Evolutionary conservation across 352 stramenopile species (phyloP).

Genomic region (Globisporangium parvum): DNA sequence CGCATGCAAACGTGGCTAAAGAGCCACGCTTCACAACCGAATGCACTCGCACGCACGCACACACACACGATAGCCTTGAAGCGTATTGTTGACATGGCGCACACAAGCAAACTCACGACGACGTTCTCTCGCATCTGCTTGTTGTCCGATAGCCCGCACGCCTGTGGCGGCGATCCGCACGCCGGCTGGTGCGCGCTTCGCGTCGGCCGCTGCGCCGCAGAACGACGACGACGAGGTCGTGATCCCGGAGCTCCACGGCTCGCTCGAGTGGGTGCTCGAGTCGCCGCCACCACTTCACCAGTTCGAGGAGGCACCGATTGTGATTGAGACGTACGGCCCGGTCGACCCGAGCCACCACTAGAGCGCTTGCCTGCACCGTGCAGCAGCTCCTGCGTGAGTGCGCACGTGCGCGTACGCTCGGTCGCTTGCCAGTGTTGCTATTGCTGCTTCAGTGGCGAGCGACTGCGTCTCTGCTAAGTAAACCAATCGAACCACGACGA

Average conservation of each 20-base stretch:
- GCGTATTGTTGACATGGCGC: slow-evolving; percentile 9
- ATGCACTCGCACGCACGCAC: background rate
- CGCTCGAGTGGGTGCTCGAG: slow-evolving; percentile 80
- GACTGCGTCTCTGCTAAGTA: slow-evolving; percentile 5
- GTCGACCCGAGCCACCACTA: slow-evolving; percentile 80
- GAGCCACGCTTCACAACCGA: too few species aligned
- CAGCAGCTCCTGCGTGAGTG: background rate
- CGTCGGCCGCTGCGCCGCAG: slow-evolving; percentile 46
- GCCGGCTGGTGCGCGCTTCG: slow-evolving; percentile 33
- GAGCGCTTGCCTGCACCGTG: slow-evolving; percentile 5
- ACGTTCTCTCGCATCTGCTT: too few species aligned
- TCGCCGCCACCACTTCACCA: slow-evolving; percentile 85
- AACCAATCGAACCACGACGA: slow-evolving; percentile 3
- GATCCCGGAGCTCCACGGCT: slow-evolving; percentile 75
- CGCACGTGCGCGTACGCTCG: background rate
- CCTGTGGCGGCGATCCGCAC: slow-evolving; percentile 41
- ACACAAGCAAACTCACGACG: too few species aligned
- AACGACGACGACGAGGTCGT: slow-evolving; percentile 72
- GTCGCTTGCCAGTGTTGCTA: background rate
- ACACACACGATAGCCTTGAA: background rate
- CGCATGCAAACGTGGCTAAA: too few species aligned
- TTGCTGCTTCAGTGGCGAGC: background rate
- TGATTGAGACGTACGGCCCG: slow-evolving; percentile 85
- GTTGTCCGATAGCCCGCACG: slow-evolving; percentile 37
- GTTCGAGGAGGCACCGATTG: slow-evolving; percentile 84